Evolutionary conservation across 441 rosid species (phyloP), one percentile per base, ranked within the genome.

Genomic region (Lepidium campestre): DNA sequence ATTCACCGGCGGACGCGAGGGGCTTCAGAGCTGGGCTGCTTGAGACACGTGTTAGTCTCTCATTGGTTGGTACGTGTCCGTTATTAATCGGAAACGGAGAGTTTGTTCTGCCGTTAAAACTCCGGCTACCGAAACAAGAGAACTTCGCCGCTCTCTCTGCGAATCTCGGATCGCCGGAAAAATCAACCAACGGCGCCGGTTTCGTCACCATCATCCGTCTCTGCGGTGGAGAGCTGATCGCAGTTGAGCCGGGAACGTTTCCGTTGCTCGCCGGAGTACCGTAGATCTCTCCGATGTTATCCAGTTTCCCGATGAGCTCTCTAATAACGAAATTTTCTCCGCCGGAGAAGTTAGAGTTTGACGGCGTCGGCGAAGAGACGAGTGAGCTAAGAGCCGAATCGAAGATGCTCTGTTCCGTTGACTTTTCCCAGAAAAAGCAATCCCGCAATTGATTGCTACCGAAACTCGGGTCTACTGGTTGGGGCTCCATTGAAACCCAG

Each of bases 101-200:
- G 2, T 61, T 42, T 0, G 78, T 72, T 53, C 88, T 66, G 14
- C 84, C 87, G 50, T 92, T 87, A 67, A 39, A 88, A 58, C 94
- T 93, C 70, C 76, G 63, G 77, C 82, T 86, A 10, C 87, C 85
- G 6, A 81, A 82, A 71, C 86, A 82, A 0, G 92, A 83, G 61
- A 79, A 84, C 71, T 64, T 82, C 2, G 89, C 89, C 0, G 87
- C 89, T 31, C 92, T 77, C 68, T 81, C 87, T 1, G 83, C 86
- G 5, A 86, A 86, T 44, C 86, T 89, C 3, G 85, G 86, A 56
- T 84, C 89, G 5, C 81, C 84, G 7, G 86, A 63, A 62, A 84
- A 79, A 23, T 82, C 87, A 0, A 86, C 75, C 75, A 83, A 29
- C 7, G 74, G 79, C 76, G 74, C 55, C 46, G 71, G 62, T 48